These are phyloP conservation scores for Phanerochaete sordida DNA, from an alignment of 768 basidiomycete genomes.

Conservation along the genomic window DNA sequence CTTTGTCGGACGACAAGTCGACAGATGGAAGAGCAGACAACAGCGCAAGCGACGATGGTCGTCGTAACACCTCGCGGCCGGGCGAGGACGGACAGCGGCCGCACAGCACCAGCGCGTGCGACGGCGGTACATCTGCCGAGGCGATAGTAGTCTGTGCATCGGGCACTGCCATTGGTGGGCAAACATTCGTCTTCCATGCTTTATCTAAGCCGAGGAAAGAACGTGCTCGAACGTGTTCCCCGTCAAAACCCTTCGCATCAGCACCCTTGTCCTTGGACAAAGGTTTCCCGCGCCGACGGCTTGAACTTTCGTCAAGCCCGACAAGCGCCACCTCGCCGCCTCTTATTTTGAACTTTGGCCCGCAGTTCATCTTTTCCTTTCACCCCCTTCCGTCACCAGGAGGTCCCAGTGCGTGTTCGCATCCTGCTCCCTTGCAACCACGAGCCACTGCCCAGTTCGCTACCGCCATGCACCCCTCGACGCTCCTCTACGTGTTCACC, in stretches of 20 bases:
- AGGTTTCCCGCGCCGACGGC: background rate
- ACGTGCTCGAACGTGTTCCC: slow-evolving; percentile 3
- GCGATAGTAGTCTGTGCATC: background rate
- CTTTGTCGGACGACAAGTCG: background rate
- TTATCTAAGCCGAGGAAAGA: slow-evolving; percentile 1
- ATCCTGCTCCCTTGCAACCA: background rate
- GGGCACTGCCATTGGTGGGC: background rate
- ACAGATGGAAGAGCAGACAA: background rate
- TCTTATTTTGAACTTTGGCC: background rate
- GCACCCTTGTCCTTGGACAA: background rate
- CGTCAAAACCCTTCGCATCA: background rate
- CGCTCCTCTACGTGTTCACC: slow-evolving; percentile 9
- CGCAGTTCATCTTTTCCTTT: background rate
- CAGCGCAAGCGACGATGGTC: background rate
- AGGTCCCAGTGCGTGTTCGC: background rate
- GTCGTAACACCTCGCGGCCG: background rate
- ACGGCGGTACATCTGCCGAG: background rate
- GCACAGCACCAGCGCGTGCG: background rate
- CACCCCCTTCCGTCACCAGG: background rate
- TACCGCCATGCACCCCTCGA: slow-evolving; percentile 13
- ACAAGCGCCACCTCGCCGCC: background rate
- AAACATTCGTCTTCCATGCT: background rate
- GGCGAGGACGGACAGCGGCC: background rate
- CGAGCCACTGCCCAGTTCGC: background rate
- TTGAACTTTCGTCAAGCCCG: background rate